phyloP scores from a whole-genome alignment of 306 rosid genomes.

The Bauhinia variegata region DNA sequence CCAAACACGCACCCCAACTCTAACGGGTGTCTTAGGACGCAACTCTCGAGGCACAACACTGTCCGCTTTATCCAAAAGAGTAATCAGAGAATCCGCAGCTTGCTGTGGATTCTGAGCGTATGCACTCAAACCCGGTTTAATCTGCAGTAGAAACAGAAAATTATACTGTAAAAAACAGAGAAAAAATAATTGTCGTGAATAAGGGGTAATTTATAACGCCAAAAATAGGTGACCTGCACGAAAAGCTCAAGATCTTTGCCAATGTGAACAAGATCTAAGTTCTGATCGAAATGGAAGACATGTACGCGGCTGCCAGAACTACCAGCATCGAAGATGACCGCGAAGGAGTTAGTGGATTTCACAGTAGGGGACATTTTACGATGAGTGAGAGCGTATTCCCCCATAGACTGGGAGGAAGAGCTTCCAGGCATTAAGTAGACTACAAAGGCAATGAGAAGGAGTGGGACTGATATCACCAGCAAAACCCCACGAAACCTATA shows the following conservation, averaged over 20 bases:
- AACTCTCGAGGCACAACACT: slow-evolving; percentile 72
- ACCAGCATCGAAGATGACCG: slow-evolving; percentile 94
- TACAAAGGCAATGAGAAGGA: slow-evolving; percentile 65
- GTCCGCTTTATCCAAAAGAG: slow-evolving; percentile 75
- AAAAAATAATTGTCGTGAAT: neutral
- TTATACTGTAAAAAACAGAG: neutral
- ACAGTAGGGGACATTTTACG: slow-evolving; percentile 64
- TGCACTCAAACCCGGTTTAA: slow-evolving; percentile 79
- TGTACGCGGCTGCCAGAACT: slow-evolving; percentile 99
- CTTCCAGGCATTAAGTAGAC: slow-evolving; percentile 68
- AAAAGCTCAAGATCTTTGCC: slow-evolving; percentile 93
- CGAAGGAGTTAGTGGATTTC: slow-evolving; percentile 51
- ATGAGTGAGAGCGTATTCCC: slow-evolving; percentile 48
- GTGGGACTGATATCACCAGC: slow-evolving; percentile 68
- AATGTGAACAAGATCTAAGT: slow-evolving; percentile 81
- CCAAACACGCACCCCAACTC: slow-evolving; percentile 78
- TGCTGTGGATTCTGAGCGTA: slow-evolving; percentile 65
- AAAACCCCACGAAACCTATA: slow-evolving; percentile 69
- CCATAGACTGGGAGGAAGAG: slow-evolving; percentile 39
- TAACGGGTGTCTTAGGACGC: slow-evolving; percentile 78
- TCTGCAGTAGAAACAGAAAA: slow-evolving; percentile 41
- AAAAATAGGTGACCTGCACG: slow-evolving; percentile 50
- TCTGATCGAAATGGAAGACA: slow-evolving; percentile 74
- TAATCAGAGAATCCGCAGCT: slow-evolving; percentile 73
- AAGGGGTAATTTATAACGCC: neutral